Evolutionary conservation across 83 land plant species (phyloP).

Genomic region (Picea mariana): DNA sequence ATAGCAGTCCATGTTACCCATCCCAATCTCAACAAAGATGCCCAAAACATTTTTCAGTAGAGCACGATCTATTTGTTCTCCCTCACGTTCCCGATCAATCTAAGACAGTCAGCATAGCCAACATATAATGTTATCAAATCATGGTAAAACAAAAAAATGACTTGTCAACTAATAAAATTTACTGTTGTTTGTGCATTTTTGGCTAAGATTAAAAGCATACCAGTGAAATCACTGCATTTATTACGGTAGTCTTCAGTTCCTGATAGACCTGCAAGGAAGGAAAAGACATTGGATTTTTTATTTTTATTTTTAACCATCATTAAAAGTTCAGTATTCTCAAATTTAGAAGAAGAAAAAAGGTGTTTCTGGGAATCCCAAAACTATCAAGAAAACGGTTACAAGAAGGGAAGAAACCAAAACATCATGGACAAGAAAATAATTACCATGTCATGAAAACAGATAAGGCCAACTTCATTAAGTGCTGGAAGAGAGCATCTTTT

Average conservation of each 20-base stretch:
- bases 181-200: neutral
- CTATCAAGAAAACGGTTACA: neutral
- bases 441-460: slow-evolving; percentile 71
- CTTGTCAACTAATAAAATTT: neutral
- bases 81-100: slow-evolving; percentile 95
- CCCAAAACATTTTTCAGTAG: slow-evolving; percentile 83
- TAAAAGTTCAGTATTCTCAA: neutral
- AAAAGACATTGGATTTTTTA: neutral
- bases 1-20: too few species aligned
- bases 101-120: neutral
- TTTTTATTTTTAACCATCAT: too few species aligned
- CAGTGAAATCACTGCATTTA: too few species aligned
- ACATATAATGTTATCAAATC: neutral
- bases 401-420: neutral
- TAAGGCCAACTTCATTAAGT: slow-evolving; percentile 56
- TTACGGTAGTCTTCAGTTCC: too few species aligned
- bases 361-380: too few species aligned
- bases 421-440: neutral
- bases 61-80: slow-evolving; percentile 89
- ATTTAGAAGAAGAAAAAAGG: too few species aligned
- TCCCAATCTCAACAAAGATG: slow-evolving; percentile 18
- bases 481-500: slow-evolving; percentile 31
- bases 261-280: slow-evolving; percentile 36
- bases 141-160: slow-evolving; percentile 1
- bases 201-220: neutral